These are phyloP conservation scores for Termitomyces titanicus DNA, from an alignment of 768 basidiomycete genomes.

Conservation along the genomic window DNA sequence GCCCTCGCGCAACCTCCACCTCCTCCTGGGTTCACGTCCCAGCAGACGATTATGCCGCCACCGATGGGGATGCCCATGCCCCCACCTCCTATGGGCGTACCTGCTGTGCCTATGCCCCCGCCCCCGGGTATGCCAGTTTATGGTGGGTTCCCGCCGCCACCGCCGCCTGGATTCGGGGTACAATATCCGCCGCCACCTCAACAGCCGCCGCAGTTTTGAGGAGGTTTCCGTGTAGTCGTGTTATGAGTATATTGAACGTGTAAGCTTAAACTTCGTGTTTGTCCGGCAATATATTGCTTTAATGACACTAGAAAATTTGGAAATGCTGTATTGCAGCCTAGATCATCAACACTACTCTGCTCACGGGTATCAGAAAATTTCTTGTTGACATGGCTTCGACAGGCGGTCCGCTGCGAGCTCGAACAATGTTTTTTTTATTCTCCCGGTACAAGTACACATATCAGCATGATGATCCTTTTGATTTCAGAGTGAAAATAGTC, in stretches of 20 bases:
- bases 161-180: slow-evolving; percentile 62
- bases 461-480: background rate
- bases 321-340: background rate
- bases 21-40: slow-evolving; percentile 74
- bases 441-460: background rate
- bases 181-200: slow-evolving; percentile 44
- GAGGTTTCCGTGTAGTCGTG: background rate
- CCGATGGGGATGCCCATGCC: slow-evolving; percentile 34
- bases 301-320: background rate
- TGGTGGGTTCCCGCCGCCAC: slow-evolving; percentile 57
- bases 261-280: slow-evolving; percentile 13
- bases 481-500: background rate
- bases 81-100: slow-evolving; percentile 28
- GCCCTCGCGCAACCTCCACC: slow-evolving; percentile 79
- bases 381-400: background rate
- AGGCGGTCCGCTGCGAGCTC: background rate
- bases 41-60: slow-evolving; percentile 62
- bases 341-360: background rate
- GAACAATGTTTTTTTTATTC: background rate
- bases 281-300: background rate
- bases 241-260: slow-evolving; percentile 1
- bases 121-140: slow-evolving; percentile 42
- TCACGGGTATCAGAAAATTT: background rate
- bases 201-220: slow-evolving; percentile 32
- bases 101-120: slow-evolving; percentile 17